phyloP scores from a whole-genome alignment of 805 yeast species.

The Naumovozyma castellii region DNA sequence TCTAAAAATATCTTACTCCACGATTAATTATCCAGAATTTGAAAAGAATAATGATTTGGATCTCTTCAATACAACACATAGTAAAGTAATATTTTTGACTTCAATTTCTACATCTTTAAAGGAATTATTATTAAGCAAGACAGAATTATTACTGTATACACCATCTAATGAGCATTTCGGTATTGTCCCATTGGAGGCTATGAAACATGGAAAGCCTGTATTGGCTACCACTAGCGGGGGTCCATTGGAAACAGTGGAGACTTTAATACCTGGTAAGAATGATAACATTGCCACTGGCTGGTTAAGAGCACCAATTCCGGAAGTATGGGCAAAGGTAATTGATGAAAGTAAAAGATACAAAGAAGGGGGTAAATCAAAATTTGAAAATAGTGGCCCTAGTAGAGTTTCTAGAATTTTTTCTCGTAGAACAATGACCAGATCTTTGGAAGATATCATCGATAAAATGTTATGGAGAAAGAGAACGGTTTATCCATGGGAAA shows the following conservation, averaged over 20 bases:
- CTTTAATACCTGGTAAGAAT: conserved; percentile 24
- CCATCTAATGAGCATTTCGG: conserved; percentile 95
- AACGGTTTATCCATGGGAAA: conserved; percentile 27
- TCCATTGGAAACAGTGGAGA: conserved; percentile 63
- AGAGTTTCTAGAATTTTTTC: conserved; percentile 30
- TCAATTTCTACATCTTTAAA: conserved; percentile 64
- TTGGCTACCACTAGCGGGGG: conserved; percentile 88
- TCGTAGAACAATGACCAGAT: conserved; percentile 32
- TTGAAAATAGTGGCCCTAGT: conserved; percentile 24
- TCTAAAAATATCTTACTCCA: conserved; percentile 37
- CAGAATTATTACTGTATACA: conserved; percentile 68
- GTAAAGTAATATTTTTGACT: conserved; percentile 65
- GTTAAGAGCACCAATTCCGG: conserved; percentile 39
- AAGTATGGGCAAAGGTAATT: conserved; percentile 48
- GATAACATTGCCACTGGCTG: conserved; percentile 51
- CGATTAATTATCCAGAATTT: conserved; percentile 30
- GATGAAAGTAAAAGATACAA: conserved; percentile 30
- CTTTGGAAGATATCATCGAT: conserved; percentile 31
- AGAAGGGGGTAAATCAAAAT: conserved; percentile 7
- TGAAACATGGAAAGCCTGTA: conserved; percentile 76
- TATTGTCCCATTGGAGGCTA: conserved; percentile 92
- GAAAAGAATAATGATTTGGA: conserved; percentile 11
- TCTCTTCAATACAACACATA: conserved; percentile 24
- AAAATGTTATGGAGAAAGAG: conserved; percentile 20
- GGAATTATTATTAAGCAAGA: conserved; percentile 45